Base-by-base conservation (phyloP, 306 rosid genomes). In the Heteromeles arbutifolia region DNA sequence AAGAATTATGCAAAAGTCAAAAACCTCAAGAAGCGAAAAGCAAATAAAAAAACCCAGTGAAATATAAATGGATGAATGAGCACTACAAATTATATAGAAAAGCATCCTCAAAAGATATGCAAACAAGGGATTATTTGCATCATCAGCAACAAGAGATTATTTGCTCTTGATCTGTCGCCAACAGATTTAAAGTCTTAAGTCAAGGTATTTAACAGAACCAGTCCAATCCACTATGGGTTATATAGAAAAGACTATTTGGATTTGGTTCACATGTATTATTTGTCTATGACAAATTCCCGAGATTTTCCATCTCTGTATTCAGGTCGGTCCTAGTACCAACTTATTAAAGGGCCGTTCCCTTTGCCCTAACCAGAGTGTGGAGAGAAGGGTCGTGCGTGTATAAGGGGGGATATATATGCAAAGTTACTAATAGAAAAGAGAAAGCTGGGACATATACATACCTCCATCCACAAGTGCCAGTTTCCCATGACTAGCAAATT, bases 381-480 rank as follows among this genome's bases (percentile, higher is more conserved):
- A 11, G 4, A 19, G 8, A 53, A 19, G 19, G 57, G 57, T 7
- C 0, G 11, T 8, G 44, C 3, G 44, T 10, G 44, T 41, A 12
- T 52, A 52, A 1, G 24, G 24, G 58, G 58, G 11, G 10, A n/a
- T 21, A 57, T n/a, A 22, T 6, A 6, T 14, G 65, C 25, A 24
- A 31, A 29, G 11, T 19, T 34, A 32, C 15, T 19, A 57, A 50
- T 11, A 66, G 22, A 80, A 39, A 6, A 26, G 17, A 18, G 65
- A 68, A 70, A 67, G 65, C 21, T 56, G 80, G 63, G 22, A 65
- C 77, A 74, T 72, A 59, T 44, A 53, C 29, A 37, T 91, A 95
- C 99, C 97, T 89, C 87, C 92, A 90, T 88, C 92, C 96, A 87
- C 56, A 19, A 43, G 4, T 88, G 91, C 97, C 99, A 95, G 74